phyloP scores from a whole-genome alignment of 2,329 filamentous ascomycete genomes.

The Dactylellina drechsleri region DNA sequence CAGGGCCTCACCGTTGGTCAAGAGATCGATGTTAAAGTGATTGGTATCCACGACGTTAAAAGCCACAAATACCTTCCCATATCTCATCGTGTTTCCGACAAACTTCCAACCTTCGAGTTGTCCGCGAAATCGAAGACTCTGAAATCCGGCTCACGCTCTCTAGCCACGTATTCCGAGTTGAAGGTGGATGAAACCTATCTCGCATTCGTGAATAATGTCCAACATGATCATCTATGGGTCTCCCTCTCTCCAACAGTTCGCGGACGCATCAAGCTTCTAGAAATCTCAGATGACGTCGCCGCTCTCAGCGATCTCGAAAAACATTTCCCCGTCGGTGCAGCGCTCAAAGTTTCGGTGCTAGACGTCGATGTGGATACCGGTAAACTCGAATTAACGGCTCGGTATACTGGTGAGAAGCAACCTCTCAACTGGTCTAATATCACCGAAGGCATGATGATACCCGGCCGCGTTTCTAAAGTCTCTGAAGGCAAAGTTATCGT shows the following conservation, averaged over 20 bases:
- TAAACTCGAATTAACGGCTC: constrained; percentile 84
- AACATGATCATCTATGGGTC: constrained; percentile 83
- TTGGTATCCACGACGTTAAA: constrained; percentile 88
- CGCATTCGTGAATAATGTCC: constrained; percentile 91
- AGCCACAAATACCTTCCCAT: constrained; percentile 93
- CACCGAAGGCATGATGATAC: constrained; percentile 80
- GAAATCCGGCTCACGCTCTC: constrained; percentile 67
- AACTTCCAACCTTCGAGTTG: constrained; percentile 83
- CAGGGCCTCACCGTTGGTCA: constrained; percentile 72
- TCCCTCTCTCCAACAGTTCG: constrained; percentile 88
- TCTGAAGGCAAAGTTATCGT: constrained; percentile 85
- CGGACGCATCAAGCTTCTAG: constrained; percentile 81
- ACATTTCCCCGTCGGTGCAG: constrained; percentile 90
- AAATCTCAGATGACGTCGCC: constrained; percentile 86
- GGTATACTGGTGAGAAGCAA: constrained; percentile 68
- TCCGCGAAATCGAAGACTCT: constrained; percentile 77
- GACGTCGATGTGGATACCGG: constrained; percentile 77
- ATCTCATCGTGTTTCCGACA: constrained; percentile 75
- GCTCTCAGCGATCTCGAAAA: constrained; percentile 77
- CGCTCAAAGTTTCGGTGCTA: constrained; percentile 81
- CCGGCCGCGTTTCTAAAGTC: constrained; percentile 84
- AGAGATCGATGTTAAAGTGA: constrained; percentile 76
- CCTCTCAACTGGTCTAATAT: constrained; percentile 76
- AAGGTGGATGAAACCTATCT: constrained; percentile 76
- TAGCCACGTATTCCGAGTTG: constrained; percentile 77